Percentiles rank a stretch among this genome's conserved stretches.
Conservation (phyloP, 2,329 filamentous ascomycete species). For the Phialophora chinensis region DNA sequence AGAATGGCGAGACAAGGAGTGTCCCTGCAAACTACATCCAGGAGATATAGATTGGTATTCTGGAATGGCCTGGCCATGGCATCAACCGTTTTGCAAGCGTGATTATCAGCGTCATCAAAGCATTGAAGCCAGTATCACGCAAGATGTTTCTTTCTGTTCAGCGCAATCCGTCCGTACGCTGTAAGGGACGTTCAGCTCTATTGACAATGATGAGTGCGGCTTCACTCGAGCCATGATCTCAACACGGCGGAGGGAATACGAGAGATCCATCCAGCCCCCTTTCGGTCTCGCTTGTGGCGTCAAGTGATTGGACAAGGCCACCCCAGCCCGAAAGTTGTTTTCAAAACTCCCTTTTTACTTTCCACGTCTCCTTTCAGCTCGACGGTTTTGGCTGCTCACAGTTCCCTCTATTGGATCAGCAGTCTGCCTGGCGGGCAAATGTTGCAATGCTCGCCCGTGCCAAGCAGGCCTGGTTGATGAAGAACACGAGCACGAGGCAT, state of each 20-base stretch:
- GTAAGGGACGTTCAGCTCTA: not conserved
- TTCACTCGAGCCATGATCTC: not conserved
- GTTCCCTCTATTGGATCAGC: not conserved
- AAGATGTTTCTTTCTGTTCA: not conserved
- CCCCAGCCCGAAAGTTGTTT: not conserved
- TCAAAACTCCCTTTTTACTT: not conserved
- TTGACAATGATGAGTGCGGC: not conserved
- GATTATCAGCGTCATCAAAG: not conserved
- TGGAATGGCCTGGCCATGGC: not conserved
- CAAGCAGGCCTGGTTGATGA: not conserved
- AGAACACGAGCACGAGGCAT: constrained; percentile 1
- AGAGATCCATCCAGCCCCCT: constrained; percentile 4
- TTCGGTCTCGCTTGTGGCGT: constrained; percentile 1
- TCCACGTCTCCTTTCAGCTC: constrained; percentile 5
- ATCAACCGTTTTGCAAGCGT: not conserved
- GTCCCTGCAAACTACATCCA: constrained; percentile 95
- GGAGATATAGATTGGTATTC: constrained; percentile 57
- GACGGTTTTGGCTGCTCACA: not conserved
- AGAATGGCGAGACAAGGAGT: constrained; percentile 76
- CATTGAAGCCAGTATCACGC: not conserved
- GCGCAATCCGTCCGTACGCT: not conserved
- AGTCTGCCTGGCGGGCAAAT: not conserved
- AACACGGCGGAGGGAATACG: not conserved
- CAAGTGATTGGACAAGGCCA: not conserved
- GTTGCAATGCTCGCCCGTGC: not conserved